Base-by-base conservation (phyloP, 2,329 filamentous ascomycete species). In the Mycosphaerella sp. region DNA sequence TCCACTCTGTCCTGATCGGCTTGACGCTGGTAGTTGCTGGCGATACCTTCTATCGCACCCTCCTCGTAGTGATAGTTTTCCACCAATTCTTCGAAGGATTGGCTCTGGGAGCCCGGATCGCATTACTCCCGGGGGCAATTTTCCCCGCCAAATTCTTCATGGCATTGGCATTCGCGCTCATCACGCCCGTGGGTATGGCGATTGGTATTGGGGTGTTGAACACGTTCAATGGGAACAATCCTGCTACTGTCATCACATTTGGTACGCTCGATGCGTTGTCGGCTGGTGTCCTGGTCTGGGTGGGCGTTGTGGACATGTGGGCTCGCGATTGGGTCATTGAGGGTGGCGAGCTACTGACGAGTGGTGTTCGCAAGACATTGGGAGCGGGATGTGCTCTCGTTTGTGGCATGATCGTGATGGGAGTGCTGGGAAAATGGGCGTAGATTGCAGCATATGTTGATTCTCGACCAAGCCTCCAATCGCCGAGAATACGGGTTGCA, bases 11-110 rank as follows among this genome's bases (percentile, higher is more conserved):
- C 36, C 14, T 62, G 36, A 62, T 62, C 44, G 59, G 92, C 17
- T 79, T 96, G 29, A 95, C 89, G 0, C 81, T 85, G 11, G 81
- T 79, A 3, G 80, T 83, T 1, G 72, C 81, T 0, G 81, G 81
- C 26, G 86, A 86, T 66, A 62, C 69, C 0, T 81, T 83, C 60
- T 85, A 84, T 65, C 72, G 72, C 48, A 82, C 80, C 0, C 74
- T 85, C 2, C 83, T 83, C 67, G 74, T 82, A 46, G 81, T 84
- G 12, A 74, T 84, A 7, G 82, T 90, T 62, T 95, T 95, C 76
- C 91, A 96, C 70, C 91, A 96, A 69, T 88, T 87, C 42, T 95
- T 96, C 57, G 91, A 96, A 71, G 91, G 91, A 11, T 83, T 96
- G 9, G 91, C 89, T 78, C 78, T 96, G 2, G 91, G 91, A 12